A percentile compares a stretch with the other conserved stretches of the same genome.
Evolutionary conservation across 345 rosid species (phyloP).

Genomic region (Syzygium aromaticum): DNA sequence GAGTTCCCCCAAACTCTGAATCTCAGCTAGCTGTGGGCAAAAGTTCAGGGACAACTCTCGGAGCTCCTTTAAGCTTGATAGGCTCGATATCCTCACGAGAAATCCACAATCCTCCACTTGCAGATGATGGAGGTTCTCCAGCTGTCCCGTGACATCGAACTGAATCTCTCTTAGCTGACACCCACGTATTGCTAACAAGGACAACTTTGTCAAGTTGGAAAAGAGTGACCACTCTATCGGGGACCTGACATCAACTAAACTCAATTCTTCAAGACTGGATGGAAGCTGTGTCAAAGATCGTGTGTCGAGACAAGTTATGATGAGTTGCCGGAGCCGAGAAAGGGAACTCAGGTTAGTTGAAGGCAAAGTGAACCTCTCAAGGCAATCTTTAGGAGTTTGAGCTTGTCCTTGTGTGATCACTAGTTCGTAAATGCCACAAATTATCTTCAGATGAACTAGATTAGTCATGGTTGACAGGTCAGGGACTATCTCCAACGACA

Average conservation of each 20-base stretch:
- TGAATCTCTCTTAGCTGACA: not conserved
- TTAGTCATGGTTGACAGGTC: not conserved
- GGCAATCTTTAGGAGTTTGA: not conserved
- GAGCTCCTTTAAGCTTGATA: not conserved
- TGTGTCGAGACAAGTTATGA: not conserved
- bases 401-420: not conserved
- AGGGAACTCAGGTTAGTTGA: not conserved
- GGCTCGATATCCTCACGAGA: not conserved
- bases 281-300: not conserved
- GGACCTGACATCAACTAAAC: not conserved
- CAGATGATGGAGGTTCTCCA: not conserved
- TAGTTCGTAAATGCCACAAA: not conserved
- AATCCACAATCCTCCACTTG: not conserved
- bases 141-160: not conserved
- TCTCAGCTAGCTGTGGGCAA: not conserved
- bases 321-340: not conserved
- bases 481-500: not conserved
- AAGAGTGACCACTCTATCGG: not conserved
- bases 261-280: not conserved
- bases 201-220: not conserved
- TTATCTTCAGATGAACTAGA: not conserved
- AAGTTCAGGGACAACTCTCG: not conserved
- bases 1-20: not conserved
- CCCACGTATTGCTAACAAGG: not conserved
- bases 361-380: not conserved